A percentile compares a stretch with the other conserved stretches of the same genome.
Evolutionary conservation across 495 filamentous ascomycete genomes (phyloP).

Genomic region (Rostrohypoxylon terebratum): DNA sequence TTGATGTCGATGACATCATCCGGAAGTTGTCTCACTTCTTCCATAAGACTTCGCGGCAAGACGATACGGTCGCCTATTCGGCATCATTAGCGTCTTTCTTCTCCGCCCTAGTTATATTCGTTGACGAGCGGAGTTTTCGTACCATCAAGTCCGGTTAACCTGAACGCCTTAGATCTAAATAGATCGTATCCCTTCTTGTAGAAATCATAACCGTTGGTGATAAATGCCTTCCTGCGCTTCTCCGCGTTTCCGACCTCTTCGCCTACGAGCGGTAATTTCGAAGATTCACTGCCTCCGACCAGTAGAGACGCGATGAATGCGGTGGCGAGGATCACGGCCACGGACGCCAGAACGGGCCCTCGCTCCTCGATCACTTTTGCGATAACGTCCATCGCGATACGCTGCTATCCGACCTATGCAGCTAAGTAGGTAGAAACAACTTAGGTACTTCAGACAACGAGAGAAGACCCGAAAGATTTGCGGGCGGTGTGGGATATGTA

Average conservation of each 20-base stretch:
- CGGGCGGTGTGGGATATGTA: constrained; percentile 1
- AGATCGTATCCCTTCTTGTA: constrained; percentile 52
- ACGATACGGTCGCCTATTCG: constrained; percentile 45
- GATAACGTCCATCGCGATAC: constrained; percentile 26
- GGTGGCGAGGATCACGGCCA: constrained; percentile 38
- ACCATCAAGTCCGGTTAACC: constrained; percentile 49
- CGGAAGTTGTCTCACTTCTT: constrained; percentile 53
- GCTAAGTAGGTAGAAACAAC: background rate
- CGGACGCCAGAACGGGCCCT: constrained; percentile 46
- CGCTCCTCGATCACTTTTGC: constrained; percentile 36
- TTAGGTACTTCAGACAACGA: background rate
- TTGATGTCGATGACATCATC: constrained; percentile 54
- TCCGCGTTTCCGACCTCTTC: constrained; percentile 48
- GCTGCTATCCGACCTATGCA: background rate
- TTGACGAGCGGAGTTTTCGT: constrained; percentile 2
- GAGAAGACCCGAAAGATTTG: background rate
- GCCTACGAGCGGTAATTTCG: constrained; percentile 48
- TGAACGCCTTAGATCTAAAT: constrained; percentile 54
- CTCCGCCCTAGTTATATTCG: background rate
- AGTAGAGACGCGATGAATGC: constrained; percentile 43
- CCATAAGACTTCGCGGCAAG: constrained; percentile 49
- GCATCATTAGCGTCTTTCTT: constrained; percentile 2
- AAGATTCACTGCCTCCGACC: constrained; percentile 18
- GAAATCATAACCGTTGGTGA: constrained; percentile 41
- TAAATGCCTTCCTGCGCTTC: constrained; percentile 51